phyloP scores from a whole-genome alignment of 1,284 basidiomycete genomes.

The Tylopilus orsonianus region DNA sequence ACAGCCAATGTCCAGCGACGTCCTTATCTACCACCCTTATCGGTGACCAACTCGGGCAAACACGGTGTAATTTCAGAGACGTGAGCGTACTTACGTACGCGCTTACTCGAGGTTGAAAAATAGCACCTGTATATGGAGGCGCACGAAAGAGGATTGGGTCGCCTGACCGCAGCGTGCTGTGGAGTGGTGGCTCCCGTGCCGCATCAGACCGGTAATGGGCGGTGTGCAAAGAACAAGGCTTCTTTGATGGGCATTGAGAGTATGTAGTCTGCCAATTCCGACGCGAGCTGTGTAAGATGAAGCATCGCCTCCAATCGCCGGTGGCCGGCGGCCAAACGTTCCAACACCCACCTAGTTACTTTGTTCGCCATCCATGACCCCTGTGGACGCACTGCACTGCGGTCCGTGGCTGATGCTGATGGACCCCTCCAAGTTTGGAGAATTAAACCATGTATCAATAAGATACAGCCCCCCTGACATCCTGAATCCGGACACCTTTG shows the following conservation, averaged over 20 bases:
- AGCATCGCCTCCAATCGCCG: not conserved
- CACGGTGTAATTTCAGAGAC: not conserved
- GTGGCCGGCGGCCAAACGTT: too few species aligned
- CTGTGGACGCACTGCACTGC: too few species aligned
- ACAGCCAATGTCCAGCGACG: slow-evolving; percentile 11
- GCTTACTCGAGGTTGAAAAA: not conserved
- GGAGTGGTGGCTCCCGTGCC: too few species aligned
- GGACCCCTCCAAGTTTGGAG: not conserved
- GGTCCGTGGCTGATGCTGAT: too few species aligned
- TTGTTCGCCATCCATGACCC: too few species aligned
- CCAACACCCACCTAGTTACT: too few species aligned
- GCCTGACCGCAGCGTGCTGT: too few species aligned
- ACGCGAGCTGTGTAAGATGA: not conserved
- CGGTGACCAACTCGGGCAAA: not conserved
- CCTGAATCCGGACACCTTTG: not conserved
- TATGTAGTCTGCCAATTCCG: not conserved
- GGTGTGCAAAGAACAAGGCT: not conserved
- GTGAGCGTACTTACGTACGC: not conserved
- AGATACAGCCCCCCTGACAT: not conserved
- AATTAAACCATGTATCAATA: slow-evolving; percentile 4
- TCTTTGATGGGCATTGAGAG: not conserved
- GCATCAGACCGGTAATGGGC: not conserved
- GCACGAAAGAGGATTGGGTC: too few species aligned
- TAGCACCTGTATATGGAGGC: not conserved
- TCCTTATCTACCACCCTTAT: slow-evolving; percentile 23